Evolutionary conservation across 768 basidiomycete species (phyloP).

Genomic region (Collybiopsis confluens): DNA sequence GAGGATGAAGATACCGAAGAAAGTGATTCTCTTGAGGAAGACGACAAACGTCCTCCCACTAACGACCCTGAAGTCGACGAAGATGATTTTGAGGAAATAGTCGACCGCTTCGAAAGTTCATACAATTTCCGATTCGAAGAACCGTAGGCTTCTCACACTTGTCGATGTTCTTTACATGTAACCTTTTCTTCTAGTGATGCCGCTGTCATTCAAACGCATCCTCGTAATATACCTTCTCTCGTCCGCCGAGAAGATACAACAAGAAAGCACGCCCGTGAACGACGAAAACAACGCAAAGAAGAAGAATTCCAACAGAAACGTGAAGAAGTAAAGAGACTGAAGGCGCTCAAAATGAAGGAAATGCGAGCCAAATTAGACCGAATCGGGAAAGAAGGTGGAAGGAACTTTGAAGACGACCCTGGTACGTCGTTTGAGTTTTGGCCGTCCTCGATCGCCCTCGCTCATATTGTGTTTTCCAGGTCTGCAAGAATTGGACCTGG

Average conservation of each 20-base stretch:
- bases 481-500: slow-evolving; percentile 71
- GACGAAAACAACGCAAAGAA: slow-evolving; percentile 66
- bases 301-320: slow-evolving; percentile 68
- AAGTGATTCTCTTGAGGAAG: slow-evolving; percentile 16
- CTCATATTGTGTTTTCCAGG: slow-evolving; percentile 30
- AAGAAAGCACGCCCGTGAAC: slow-evolving; percentile 81
- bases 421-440: slow-evolving; percentile 18
- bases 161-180: slow-evolving; percentile 11
- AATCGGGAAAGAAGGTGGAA: slow-evolving; percentile 69
- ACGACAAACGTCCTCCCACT: slow-evolving; percentile 12
- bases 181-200: slow-evolving; percentile 45
- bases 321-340: slow-evolving; percentile 80
- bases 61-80: slow-evolving; percentile 24
- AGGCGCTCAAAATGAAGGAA: slow-evolving; percentile 82
- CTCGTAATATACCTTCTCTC: slow-evolving; percentile 61
- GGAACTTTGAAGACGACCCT: slow-evolving; percentile 34
- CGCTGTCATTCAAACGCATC: slow-evolving; percentile 64
- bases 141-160: slow-evolving; percentile 51
- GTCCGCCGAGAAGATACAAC: slow-evolving; percentile 72
- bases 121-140: slow-evolving; percentile 99
- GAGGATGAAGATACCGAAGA: slow-evolving; percentile 13
- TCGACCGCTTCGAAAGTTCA: slow-evolving; percentile 89
- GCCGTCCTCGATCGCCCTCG: neutral
- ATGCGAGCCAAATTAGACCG: slow-evolving; percentile 69
- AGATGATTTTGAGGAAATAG: slow-evolving; percentile 71